Evolutionary conservation across 192 early-diverging fungal species (phyloP).

Genomic region (Coemansia sp.): DNA sequence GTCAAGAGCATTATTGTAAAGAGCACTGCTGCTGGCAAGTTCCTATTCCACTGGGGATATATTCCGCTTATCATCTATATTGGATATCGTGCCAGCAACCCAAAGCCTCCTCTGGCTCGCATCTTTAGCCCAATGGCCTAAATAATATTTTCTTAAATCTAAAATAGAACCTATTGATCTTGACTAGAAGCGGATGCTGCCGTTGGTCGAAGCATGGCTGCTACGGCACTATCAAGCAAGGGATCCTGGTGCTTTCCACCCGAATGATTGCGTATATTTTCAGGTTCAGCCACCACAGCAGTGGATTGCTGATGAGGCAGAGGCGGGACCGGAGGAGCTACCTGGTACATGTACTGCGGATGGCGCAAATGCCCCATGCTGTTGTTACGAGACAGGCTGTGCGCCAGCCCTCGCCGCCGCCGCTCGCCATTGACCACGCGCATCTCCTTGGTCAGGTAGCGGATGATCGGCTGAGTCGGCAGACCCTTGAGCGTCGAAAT

Average conservation of each 20-base stretch:
- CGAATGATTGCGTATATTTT: no score
- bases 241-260: no score
- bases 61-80: constrained; percentile 51
- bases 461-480: constrained; percentile 51
- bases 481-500: constrained; percentile 50
- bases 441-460: constrained; percentile 47
- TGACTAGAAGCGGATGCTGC: neutral
- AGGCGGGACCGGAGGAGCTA: constrained; percentile 43
- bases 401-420: constrained; percentile 36
- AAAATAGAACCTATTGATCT: neutral
- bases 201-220: constrained; percentile 17
- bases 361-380: constrained; percentile 41
- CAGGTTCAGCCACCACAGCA: no score
- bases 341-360: constrained; percentile 26
- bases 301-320: constrained; percentile 14
- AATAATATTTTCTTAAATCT: neutral
- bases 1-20: constrained; percentile 45
- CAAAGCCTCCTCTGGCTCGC: constrained; percentile 46
- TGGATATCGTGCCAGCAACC: constrained; percentile 45
- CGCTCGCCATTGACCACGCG: constrained; percentile 30
- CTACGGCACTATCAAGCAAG: constrained; percentile 1
- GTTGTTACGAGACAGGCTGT: constrained; percentile 44
- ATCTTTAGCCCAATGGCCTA: constrained; percentile 54
- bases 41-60: constrained; percentile 49
- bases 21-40: constrained; percentile 37